Conservation (phyloP, 805 yeast genomes). For the Metschnikowia kofuensis region DNA sequence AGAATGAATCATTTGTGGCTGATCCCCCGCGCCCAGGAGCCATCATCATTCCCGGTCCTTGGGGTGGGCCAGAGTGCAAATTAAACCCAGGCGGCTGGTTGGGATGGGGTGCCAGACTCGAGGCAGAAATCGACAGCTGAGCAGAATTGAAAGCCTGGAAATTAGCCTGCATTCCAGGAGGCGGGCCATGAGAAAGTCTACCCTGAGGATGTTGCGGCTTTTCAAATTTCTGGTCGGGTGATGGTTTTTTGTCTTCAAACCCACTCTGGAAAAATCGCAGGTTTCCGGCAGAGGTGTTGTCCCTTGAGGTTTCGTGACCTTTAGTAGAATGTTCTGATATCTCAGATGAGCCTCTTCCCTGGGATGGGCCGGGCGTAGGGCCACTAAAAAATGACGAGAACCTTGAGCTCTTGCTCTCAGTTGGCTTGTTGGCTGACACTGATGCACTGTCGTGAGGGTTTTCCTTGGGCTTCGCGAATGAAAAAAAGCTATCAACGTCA, state of each 20-base stretch:
- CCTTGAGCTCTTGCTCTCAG: constrained; percentile 24
- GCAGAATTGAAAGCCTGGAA: constrained; percentile 1
- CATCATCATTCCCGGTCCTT: constrained; percentile 4
- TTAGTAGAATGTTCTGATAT: not conserved
- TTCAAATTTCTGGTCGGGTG: not conserved
- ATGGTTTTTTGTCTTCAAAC: not conserved
- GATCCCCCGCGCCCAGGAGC: constrained; percentile 3
- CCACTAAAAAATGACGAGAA: constrained; percentile 18
- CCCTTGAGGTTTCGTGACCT: not conserved
- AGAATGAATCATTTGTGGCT: constrained; percentile 40
- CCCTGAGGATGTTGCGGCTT: not conserved
- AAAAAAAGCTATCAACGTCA: constrained; percentile 43
- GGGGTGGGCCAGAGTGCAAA: constrained; percentile 4
- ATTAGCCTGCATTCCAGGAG: constrained; percentile 7
- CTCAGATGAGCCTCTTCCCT: not conserved
- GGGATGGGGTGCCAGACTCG: not conserved
- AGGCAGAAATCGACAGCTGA: not conserved
- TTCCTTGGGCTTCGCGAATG: constrained; percentile 35
- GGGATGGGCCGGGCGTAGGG: not conserved
- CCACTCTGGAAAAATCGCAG: constrained; percentile 12
- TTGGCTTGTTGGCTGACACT: constrained; percentile 8
- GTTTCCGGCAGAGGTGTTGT: constrained; percentile 2
- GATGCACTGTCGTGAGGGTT: constrained; percentile 6
- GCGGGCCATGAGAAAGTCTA: constrained; percentile 7
- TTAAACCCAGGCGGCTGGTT: constrained; percentile 5